A percentile compares a stretch with the other conserved stretches of the same genome.
Evolutionary conservation across 2,329 filamentous ascomycete species (phyloP).

Genomic region (Xylaria sp.): DNA sequence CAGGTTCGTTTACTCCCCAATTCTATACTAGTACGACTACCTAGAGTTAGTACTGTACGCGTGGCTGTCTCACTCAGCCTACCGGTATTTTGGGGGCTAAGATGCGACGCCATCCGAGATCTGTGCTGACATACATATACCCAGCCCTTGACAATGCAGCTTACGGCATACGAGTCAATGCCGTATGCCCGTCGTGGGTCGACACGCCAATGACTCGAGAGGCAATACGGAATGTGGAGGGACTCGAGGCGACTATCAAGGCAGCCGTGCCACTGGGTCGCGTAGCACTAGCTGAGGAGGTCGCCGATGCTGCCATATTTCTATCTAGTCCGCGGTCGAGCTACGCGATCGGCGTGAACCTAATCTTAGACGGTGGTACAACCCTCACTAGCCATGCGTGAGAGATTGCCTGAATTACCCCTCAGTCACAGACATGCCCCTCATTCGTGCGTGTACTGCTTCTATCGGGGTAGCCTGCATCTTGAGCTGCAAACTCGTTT

Average conservation of each 20-base stretch:
- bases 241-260: not conserved
- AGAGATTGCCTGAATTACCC: not conserved
- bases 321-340: not conserved
- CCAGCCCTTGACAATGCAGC: not conserved
- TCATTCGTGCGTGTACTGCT: too few species aligned
- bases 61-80: too few species aligned
- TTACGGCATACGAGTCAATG: not conserved
- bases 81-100: too few species aligned
- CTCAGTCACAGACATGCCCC: not conserved
- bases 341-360: not conserved
- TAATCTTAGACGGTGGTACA: not conserved
- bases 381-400: not conserved
- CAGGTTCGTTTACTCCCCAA: not conserved
- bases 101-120: too few species aligned
- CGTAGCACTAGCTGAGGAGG: not conserved
- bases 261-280: not conserved
- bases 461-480: too few species aligned
- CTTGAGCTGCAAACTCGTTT: too few species aligned
- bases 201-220: not conserved
- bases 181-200: not conserved
- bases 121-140: not conserved
- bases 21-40: not conserved
- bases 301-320: not conserved
- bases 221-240: not conserved
- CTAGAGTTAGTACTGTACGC: too few species aligned